Base-by-base conservation (phyloP, 1,284 basidiomycete genomes). In the Mycosarcoma maydis region DNA sequence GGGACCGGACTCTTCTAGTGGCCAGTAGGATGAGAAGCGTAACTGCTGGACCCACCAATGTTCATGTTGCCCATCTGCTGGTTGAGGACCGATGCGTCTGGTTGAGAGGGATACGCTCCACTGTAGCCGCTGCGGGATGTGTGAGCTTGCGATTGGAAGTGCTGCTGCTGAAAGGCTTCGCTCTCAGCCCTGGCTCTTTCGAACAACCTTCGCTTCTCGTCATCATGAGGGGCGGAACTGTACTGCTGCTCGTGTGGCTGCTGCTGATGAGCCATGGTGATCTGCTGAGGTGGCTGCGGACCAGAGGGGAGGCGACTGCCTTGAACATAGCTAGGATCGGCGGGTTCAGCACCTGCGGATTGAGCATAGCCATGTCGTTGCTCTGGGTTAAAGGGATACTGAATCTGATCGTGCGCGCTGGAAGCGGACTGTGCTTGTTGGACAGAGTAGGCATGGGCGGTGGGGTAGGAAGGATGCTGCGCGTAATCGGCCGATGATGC, bases 341-440 rank as follows among this genome's bases (percentile, higher is more conserved):
- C 36, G 29, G 44, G 41, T 13, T 13, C 41, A 9, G 46, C 17
- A 22, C 32, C 41, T 22, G 37, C 17, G 9, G 45, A n/a, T 17
- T 57, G 61, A 17, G 61, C 24, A 23, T 57, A 64, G 34, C 34
- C 41, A 26, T 67, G 47, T 30, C 56, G 53, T 20, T 46, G 48
- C 19, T 54, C 41, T 6, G 34, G 29, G 23, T 45, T 40, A 43
- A 54, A 48, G 1, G 53, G 11, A 62, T 78, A 58, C 39, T 76
- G 83, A 19, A 70, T 77, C 24, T 80, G 81, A 58, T 81, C 22
- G 57, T 81, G 64, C 85, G 87, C 41, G 52, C 19, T 38, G 2
- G 56, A 9, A 4, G 29, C 29, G 11, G 43, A 30, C 4, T 39
- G 34, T 5, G 38, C 36, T 33, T 51, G 54, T 32, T 55, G 72